phyloP scores from a whole-genome alignment of 306 rosid genomes.

The Citrullus mucosospermus region DNA sequence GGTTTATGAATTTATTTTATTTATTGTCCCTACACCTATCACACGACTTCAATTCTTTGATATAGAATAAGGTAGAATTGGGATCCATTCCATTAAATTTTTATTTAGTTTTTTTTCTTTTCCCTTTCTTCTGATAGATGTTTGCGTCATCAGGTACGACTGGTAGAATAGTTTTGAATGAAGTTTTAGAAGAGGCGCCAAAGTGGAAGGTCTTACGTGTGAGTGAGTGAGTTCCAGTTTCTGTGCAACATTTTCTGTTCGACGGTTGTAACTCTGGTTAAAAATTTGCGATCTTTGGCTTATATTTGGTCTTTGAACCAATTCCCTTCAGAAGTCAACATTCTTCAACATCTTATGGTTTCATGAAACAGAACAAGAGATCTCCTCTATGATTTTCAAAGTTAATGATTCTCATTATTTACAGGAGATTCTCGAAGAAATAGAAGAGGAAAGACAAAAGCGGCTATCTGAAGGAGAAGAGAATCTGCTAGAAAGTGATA shows the following conservation, averaged over 20 bases:
- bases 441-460: slow-evolving; percentile 67
- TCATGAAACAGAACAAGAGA: not conserved
- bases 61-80: not conserved
- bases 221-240: slow-evolving; percentile 91
- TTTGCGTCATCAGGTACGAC: slow-evolving; percentile 32
- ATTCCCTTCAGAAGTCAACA: not conserved
- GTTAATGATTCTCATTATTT: not conserved
- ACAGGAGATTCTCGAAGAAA: slow-evolving; percentile 91
- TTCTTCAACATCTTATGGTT: not conserved
- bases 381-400: not conserved
- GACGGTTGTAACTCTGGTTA: not conserved
- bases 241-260: slow-evolving; percentile 8
- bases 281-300: not conserved
- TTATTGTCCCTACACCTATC: not conserved
- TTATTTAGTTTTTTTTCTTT: not conserved
- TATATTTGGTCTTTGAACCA: slow-evolving; percentile 1
- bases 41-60: not conserved
- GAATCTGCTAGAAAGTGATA: slow-evolving; percentile 36
- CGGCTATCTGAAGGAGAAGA: slow-evolving; percentile 37
- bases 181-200: slow-evolving; percentile 95
- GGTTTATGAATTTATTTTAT: not conserved
- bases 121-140: slow-evolving; percentile 14
- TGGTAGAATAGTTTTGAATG: slow-evolving; percentile 45
- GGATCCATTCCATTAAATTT: not conserved
- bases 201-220: slow-evolving; percentile 99